phyloP scores from a whole-genome alignment of 805 yeast species.

The Kodamaea hsintzibuensis region DNA sequence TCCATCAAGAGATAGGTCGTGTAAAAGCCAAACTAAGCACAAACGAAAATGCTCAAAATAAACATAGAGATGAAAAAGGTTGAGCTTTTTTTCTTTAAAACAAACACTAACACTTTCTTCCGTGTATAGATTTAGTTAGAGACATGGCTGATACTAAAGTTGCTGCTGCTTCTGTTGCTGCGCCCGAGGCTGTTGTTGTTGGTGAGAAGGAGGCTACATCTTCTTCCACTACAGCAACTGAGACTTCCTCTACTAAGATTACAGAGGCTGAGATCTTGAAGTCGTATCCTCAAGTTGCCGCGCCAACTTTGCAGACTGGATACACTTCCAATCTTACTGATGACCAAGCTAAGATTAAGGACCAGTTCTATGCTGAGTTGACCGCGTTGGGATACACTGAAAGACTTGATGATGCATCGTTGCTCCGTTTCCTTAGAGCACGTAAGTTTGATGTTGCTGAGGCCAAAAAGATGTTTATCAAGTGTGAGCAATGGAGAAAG shows the following conservation, averaged over 20 bases:
- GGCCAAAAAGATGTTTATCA: constrained; percentile 79
- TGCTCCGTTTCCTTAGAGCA: constrained; percentile 87
- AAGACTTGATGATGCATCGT: constrained; percentile 84
- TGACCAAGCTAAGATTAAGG: constrained; percentile 62
- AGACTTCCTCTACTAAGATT: background rate
- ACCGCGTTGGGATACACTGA: constrained; percentile 65
- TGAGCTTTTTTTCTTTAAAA: background rate
- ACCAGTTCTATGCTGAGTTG: constrained; percentile 57
- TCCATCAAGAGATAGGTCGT: no score
- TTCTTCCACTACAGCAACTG: background rate
- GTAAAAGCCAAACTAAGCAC: background rate
- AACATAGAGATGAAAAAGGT: background rate
- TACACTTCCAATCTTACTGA: constrained; percentile 77
- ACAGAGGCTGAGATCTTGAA: constrained; percentile 37
- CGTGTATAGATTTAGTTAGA: background rate
- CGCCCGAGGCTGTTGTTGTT: constrained; percentile 1
- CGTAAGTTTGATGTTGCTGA: constrained; percentile 85
- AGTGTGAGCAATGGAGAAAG: constrained; percentile 90
- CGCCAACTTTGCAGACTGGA: constrained; percentile 67
- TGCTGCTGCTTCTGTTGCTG: constrained; percentile 3
- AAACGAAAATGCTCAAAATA: background rate
- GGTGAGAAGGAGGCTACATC: constrained; percentile 5
- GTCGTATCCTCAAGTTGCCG: constrained; percentile 71
- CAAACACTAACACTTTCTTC: background rate
- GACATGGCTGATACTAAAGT: constrained; percentile 1